Conservation (phyloP, 805 yeast species). For the Saturnispora silvae region DNA sequence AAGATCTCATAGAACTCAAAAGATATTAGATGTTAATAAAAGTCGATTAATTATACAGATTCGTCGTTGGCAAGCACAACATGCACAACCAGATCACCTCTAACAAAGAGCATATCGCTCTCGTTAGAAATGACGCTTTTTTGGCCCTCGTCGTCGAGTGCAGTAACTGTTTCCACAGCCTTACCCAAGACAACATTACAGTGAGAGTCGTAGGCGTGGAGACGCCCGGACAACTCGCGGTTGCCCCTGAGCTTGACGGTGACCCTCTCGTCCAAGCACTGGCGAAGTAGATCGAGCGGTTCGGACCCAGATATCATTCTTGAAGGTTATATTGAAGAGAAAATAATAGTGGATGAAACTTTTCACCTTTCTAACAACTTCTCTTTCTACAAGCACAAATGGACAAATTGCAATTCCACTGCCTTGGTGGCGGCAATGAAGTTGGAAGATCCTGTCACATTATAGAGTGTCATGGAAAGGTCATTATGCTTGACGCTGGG, state of each 20-base stretch:
- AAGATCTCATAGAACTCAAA: background rate
- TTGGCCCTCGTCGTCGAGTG: slow-evolving; percentile 40
- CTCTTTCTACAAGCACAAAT: background rate
- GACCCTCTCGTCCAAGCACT: slow-evolving; percentile 77
- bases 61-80: too few species aligned
- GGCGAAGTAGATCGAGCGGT: slow-evolving; percentile 84
- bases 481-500: slow-evolving; percentile 96
- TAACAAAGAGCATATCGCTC: slow-evolving; percentile 84
- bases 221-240: slow-evolving; percentile 79
- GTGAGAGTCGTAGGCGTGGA: slow-evolving; percentile 93
- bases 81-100: slow-evolving; percentile 95
- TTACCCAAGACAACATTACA: slow-evolving; percentile 93
- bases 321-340: background rate
- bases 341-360: background rate
- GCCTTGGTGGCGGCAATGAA: slow-evolving; percentile 96
- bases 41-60: too few species aligned
- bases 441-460: slow-evolving; percentile 96
- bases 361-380: background rate
- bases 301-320: slow-evolving; percentile 33
- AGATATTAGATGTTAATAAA: slow-evolving; percentile 19
- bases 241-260: slow-evolving; percentile 89
- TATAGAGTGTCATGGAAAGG: slow-evolving; percentile 83
- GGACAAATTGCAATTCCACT: slow-evolving; percentile 51
- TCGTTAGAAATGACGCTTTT: slow-evolving; percentile 43
- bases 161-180: slow-evolving; percentile 74